Conservation (phyloP, 352 stramenopile genomes). For the Pythium aquatile region DNA sequence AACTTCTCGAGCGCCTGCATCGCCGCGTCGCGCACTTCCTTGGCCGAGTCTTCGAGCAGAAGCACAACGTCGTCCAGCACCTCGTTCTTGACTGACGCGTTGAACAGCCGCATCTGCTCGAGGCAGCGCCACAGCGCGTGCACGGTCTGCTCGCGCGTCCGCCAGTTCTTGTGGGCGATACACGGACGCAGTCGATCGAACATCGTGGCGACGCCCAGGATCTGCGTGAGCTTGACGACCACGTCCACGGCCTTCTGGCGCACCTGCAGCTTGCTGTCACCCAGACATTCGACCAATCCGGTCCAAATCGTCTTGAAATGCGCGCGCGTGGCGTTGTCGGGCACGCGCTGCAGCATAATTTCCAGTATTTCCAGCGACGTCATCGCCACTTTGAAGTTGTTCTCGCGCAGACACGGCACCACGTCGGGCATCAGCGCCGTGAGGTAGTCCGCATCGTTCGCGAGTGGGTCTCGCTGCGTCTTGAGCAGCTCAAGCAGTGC, state of each 20-base stretch:
- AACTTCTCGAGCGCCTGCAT: constrained; percentile 71
- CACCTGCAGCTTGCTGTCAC: constrained; percentile 74
- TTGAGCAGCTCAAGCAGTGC: constrained; percentile 49
- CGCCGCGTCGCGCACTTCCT: constrained; percentile 78
- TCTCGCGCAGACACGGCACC: constrained; percentile 69
- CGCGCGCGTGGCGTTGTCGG: constrained; percentile 41
- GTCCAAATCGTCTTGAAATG: constrained; percentile 70
- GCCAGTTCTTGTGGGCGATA: constrained; percentile 80
- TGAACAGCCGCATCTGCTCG: constrained; percentile 50
- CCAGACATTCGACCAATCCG: constrained; percentile 66
- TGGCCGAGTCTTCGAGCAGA: constrained; percentile 76
- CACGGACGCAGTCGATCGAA: constrained; percentile 48
- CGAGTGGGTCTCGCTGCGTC: constrained; percentile 22
- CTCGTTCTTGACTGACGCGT: constrained; percentile 47
- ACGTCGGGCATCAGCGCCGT: constrained; percentile 49
- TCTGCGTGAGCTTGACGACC: constrained; percentile 58
- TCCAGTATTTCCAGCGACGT: constrained; percentile 65
- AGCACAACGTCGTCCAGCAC: constrained; percentile 60
- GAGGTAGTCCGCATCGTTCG: constrained; percentile 36
- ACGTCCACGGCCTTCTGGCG: constrained; percentile 77
- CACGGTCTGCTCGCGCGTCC: constrained; percentile 72
- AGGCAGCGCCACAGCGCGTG: constrained; percentile 66
- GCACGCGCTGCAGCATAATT: constrained; percentile 45
- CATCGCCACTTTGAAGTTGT: constrained; percentile 82
- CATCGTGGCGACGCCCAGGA: constrained; percentile 55